Evolutionary conservation across 257 asterid genomes (phyloP), one percentile per base, ranked within the genome.

Genomic region (Osmanthus fragrans): DNA sequence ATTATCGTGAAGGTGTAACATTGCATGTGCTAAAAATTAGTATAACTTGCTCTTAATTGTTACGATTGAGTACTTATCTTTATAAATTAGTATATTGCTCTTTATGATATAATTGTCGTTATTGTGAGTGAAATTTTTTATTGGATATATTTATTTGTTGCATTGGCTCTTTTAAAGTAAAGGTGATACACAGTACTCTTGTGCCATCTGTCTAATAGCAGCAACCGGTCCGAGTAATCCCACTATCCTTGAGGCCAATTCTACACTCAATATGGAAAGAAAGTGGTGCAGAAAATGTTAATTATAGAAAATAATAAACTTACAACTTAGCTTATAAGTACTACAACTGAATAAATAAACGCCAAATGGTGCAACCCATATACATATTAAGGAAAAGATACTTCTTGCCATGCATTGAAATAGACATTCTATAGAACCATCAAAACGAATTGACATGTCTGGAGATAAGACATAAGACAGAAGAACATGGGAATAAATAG

Each of bases 201-300:
- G 97, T 70, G 99, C 93, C 94, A 89, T 93, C 82, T 96, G 98
- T 85, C 97, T 90, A 73, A 92, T 83, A 30, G 98, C 89, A 82
- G 82, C 23, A 70, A 80, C 96, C 36, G 93, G 89, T 82, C 99
- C 98, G 0, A 96, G 93, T 80, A 96, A 86, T 80, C 99, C 98
- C 81, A 92, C 81, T 51, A 96, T 93, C 80, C 88, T 87, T 8
- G 92, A 80, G 84, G 87, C 89, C 42, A 93, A 89, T 85, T 96
- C 99, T 96, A 92, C 80, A 80, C 58, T 85, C 71, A 79, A 73
- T 32, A 65, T 11, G 49, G 27, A 80, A 12, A 33, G 51, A 37
- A 74, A 68, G 58, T 7, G 76, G 39, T 29, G 2, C 36, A 5
- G 34, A 64, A 54, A 18, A 47, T 45, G 18, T 76, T 71, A 76